Evolutionary conservation across 2,329 filamentous ascomycete genomes (phyloP).

Genomic region (Xylaria sp.): DNA sequence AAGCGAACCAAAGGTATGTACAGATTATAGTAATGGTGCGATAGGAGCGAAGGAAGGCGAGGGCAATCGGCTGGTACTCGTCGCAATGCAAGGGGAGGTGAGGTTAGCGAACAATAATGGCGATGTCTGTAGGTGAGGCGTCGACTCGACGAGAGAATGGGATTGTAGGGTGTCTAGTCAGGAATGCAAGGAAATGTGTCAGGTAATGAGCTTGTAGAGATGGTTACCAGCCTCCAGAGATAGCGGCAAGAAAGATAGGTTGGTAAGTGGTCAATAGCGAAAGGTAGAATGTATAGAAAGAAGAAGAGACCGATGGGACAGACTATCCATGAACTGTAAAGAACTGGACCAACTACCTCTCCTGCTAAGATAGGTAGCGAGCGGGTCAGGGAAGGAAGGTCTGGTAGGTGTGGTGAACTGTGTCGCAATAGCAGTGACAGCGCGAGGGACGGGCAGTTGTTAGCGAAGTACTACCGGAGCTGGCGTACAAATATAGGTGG

Average conservation of each 20-base stretch:
- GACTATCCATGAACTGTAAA: constrained; percentile 22
- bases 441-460: constrained; percentile 23
- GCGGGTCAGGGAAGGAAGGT: constrained; percentile 24
- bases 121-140: constrained; percentile 35
- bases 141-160: constrained; percentile 37
- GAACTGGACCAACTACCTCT: constrained; percentile 23
- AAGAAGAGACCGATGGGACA: constrained; percentile 31
- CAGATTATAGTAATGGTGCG: constrained; percentile 25
- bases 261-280: constrained; percentile 9
- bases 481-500: constrained; percentile 20
- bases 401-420: constrained; percentile 18
- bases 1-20: constrained; percentile 29
- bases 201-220: constrained; percentile 20
- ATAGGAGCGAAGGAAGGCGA: constrained; percentile 21
- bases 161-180: constrained; percentile 30
- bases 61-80: constrained; percentile 26
- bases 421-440: constrained; percentile 31
- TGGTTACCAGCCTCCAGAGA: constrained; percentile 25
- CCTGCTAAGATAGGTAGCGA: constrained; percentile 22
- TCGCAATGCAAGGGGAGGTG: constrained; percentile 27
- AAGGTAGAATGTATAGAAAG: constrained; percentile 14
- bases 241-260: constrained; percentile 26
- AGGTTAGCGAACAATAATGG: constrained; percentile 32
- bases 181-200: constrained; percentile 31
- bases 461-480: constrained; percentile 31